These are phyloP conservation scores for Ogataea henricii DNA, from an alignment of 805 yeast genomes.

Conservation along the genomic window DNA sequence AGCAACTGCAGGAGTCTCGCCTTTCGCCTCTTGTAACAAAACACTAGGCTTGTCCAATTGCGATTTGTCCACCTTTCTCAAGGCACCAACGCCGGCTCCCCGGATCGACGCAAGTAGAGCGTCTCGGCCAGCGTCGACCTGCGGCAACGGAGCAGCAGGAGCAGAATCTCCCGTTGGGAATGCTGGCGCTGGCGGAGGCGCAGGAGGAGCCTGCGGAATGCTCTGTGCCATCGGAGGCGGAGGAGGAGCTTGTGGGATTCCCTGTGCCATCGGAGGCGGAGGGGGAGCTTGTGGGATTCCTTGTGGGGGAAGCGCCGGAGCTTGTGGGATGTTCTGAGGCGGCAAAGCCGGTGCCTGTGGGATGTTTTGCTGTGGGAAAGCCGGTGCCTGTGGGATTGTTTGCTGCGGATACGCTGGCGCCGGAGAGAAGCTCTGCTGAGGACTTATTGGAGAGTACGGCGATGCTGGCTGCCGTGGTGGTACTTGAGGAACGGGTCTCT, in stretches of 20 bases:
- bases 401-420: neutral
- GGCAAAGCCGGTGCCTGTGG: conserved; percentile 21
- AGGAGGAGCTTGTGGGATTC: conserved; percentile 14
- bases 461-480: neutral
- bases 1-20: conserved; percentile 49
- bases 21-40: conserved; percentile 68
- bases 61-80: conserved; percentile 79
- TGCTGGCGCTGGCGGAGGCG: conserved; percentile 29
- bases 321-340: conserved; percentile 12
- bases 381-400: conserved; percentile 11
- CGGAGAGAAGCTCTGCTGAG: neutral
- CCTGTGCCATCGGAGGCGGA: conserved; percentile 31
- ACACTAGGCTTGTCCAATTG: conserved; percentile 81
- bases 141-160: conserved; percentile 41
- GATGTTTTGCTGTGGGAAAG: conserved; percentile 24
- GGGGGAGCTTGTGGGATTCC: conserved; percentile 29
- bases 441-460: neutral
- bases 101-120: conserved; percentile 87
- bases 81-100: conserved; percentile 68
- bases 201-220: conserved; percentile 19
- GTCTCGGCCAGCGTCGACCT: conserved; percentile 65
- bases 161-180: conserved; percentile 33
- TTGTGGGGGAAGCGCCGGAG: conserved; percentile 19
- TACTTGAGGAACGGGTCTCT: conserved; percentile 11
- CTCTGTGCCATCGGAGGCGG: conserved; percentile 35